phyloP scores from a whole-genome alignment of 352 stramenopile genomes.

The Pythium apleroticum region DNA sequence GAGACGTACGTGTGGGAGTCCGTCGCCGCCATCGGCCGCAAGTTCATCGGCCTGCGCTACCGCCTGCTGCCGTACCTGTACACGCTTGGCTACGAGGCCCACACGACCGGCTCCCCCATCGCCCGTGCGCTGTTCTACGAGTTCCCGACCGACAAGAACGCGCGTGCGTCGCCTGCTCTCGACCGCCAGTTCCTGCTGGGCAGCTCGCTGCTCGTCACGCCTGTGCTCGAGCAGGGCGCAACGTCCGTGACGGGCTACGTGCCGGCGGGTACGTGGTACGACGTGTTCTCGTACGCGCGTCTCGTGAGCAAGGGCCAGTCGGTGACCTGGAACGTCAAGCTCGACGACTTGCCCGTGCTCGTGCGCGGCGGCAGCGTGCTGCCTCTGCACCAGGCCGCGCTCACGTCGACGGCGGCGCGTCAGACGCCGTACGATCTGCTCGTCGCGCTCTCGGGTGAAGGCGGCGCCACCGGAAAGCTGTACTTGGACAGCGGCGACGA shows the following conservation, averaged over 20 bases:
- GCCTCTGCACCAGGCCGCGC: slow-evolving; percentile 42
- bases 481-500: slow-evolving; percentile 59
- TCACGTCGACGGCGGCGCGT: slow-evolving; percentile 45
- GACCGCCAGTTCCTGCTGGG: slow-evolving; percentile 60
- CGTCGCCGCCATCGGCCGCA: slow-evolving; percentile 45
- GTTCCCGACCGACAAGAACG: slow-evolving; percentile 44
- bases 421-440: slow-evolving; percentile 52
- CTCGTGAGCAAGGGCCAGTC: slow-evolving; percentile 29
- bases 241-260: slow-evolving; percentile 49
- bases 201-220: slow-evolving; percentile 40
- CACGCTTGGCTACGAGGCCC: slow-evolving; percentile 65
- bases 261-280: slow-evolving; percentile 49
- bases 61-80: slow-evolving; percentile 80
- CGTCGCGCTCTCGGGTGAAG: slow-evolving; percentile 33
- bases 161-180: slow-evolving; percentile 15
- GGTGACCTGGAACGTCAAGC: slow-evolving; percentile 34
- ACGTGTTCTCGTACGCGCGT: slow-evolving; percentile 51
- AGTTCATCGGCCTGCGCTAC: slow-evolving; percentile 74
- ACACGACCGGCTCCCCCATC: slow-evolving; percentile 44
- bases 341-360: slow-evolving; percentile 63
- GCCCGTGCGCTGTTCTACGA: slow-evolving; percentile 61
- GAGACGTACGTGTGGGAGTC: slow-evolving; percentile 72
- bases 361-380: slow-evolving; percentile 52
- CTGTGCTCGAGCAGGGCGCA: slow-evolving; percentile 50
- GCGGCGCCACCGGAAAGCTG: slow-evolving; percentile 35